Evolutionary conservation across 2,329 filamentous ascomycete genomes (phyloP).

Genomic region (Amesomyces nigricolor): DNA sequence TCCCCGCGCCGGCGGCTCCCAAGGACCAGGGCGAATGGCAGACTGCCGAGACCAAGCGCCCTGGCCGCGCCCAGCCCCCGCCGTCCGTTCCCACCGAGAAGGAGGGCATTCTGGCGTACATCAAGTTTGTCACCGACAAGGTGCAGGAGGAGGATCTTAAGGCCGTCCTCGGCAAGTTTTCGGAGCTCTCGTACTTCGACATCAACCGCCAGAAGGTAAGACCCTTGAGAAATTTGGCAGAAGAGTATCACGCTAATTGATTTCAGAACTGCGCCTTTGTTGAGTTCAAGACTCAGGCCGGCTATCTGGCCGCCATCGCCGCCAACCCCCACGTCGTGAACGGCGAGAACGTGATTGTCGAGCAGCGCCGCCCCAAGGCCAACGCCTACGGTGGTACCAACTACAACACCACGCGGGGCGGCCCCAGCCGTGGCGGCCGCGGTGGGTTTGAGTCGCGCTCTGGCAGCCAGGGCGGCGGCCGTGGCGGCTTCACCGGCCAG

Average conservation of each 20-base stretch:
- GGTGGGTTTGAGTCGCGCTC: slow-evolving; percentile 58
- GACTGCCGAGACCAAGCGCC: slow-evolving; percentile 80
- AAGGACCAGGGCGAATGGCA: slow-evolving; percentile 75
- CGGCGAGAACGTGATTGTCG: slow-evolving; percentile 76
- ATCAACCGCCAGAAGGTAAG: slow-evolving; percentile 78
- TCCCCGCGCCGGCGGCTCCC: slow-evolving; percentile 28
- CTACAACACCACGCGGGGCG: slow-evolving; percentile 57
- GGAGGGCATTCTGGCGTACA: slow-evolving; percentile 76
- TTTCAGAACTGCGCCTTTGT: slow-evolving; percentile 90
- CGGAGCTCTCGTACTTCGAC: slow-evolving; percentile 67
- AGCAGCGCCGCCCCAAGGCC: slow-evolving; percentile 78
- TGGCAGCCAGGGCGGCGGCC: slow-evolving; percentile 53
- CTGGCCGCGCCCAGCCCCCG: slow-evolving; percentile 66
- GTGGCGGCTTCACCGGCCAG: slow-evolving; percentile 65
- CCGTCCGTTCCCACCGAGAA: slow-evolving; percentile 58
- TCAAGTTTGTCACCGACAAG: slow-evolving; percentile 92
- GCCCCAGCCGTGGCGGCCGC: slow-evolving; percentile 50
- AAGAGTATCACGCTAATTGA: neutral
- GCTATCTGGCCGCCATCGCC: slow-evolving; percentile 74
- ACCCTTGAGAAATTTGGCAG: neutral
- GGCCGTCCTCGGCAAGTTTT: slow-evolving; percentile 63
- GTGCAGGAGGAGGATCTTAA: slow-evolving; percentile 70
- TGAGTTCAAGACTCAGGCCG: slow-evolving; percentile 77
- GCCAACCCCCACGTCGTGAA: slow-evolving; percentile 84
- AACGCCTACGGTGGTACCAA: slow-evolving; percentile 65